phyloP scores from a whole-genome alignment of 345 rosid species.

The Viola odorata region DNA sequence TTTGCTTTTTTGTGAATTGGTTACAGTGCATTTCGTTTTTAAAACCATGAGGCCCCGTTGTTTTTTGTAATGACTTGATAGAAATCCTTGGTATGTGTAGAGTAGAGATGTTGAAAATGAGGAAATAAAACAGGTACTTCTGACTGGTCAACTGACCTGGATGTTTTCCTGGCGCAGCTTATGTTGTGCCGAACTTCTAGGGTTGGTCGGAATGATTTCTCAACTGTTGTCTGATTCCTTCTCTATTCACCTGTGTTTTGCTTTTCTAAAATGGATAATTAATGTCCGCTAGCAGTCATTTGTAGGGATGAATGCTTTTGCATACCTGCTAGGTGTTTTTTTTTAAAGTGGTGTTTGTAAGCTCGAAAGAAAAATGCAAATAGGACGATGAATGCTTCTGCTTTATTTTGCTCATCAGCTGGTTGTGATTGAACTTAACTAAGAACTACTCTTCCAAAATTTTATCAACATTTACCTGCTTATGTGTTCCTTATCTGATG shows the following conservation, averaged over 20 bases:
- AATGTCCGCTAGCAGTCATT: not conserved
- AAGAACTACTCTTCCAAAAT: too few relatives aligned
- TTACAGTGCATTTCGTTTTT: too few relatives aligned
- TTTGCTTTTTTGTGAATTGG: not conserved
- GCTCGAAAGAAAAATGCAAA: too few relatives aligned
- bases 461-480: too few relatives aligned
- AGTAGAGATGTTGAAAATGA: conserved; percentile 39
- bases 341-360: too few relatives aligned
- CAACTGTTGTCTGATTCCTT: conserved; percentile 37
- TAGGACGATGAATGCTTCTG: not conserved
- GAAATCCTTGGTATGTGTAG: too few relatives aligned
- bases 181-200: conserved; percentile 33
- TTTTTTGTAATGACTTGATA: too few relatives aligned
- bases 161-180: conserved; percentile 37
- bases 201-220: conserved; percentile 27
- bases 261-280: not conserved
- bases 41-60: too few relatives aligned
- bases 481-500: not conserved
- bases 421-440: not conserved
- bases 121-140: conserved; percentile 47
- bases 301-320: not conserved
- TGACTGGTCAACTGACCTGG: conserved; percentile 29
- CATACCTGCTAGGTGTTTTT: not conserved
- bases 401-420: not conserved
- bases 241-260: conserved; percentile 18